Evolutionary conservation across 306 rosid genomes (phyloP), one percentile per base, ranked within the genome.

Genomic region (Mimosa pudica): DNA sequence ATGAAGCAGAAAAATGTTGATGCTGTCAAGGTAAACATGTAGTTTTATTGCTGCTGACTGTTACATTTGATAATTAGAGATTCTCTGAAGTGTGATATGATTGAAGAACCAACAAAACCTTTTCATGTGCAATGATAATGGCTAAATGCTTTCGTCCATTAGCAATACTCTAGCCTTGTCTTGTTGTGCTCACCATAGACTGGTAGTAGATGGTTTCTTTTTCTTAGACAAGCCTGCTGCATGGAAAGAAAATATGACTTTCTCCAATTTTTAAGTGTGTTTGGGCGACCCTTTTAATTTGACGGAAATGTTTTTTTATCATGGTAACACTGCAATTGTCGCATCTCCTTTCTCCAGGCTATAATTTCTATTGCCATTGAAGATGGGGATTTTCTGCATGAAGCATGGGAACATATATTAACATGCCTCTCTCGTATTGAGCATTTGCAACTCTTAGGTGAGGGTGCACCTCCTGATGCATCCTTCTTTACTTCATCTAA

Each of bases 1-100:
- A 96, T 96, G 97, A 93, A 89, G 84, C 99, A 96, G 87, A 96
- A 96, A 83, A 96, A 96, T 86, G 99, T 96, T 62, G 99, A 96
- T 71, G 98, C 99, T 73, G 98, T 96, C 77, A 96, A 96, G 99
- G 99, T 93, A 79, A 80, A 65, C 77, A 68, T 45, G 79, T 78
- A 38, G 41, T 74, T 71, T 74, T 74, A 38, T 70, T 75, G 58
- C 73, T 73, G 62, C 77, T 74, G 69, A 70, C 54, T 18, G 54
- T 70, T 58, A 64, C 38, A 73, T 82, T 60, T 33, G 64, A 72
- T 63, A 17, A 32, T 75, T 36, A 14, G 63, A 71, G 38, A 33
- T 51, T 55, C 55, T 64, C 20, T 58, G 48, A 41, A 20, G 46
- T 75, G 44, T 71, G 75, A 51, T 8, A 42, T 47, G 71, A 75